phyloP scores from a whole-genome alignment of 108 stramenopile genomes.

The Nitzschia inconspicua region DNA sequence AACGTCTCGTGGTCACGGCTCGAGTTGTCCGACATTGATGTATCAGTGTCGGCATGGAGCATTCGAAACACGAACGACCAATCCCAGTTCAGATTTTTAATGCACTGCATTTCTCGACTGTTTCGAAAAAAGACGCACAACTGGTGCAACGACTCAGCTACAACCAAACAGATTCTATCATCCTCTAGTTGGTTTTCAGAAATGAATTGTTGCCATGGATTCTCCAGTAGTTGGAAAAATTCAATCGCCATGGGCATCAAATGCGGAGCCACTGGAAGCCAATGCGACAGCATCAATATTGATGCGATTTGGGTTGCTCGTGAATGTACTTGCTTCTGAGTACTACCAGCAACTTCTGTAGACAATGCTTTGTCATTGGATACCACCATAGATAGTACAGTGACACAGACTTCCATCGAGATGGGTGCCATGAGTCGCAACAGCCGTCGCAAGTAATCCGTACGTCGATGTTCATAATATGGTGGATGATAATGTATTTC shows the following conservation, averaged over 20 bases:
- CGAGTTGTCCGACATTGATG: conserved; percentile 1
- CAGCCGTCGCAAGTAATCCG: conserved; percentile 68
- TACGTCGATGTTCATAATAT: conserved; percentile 23
- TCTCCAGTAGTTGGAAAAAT: conserved; percentile 32
- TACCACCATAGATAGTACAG: conserved; percentile 29
- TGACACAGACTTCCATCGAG: conserved; percentile 68
- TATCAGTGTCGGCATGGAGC: conserved; percentile 21
- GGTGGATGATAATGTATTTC: background rate
- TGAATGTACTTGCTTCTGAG: no score
- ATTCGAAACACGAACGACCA: conserved; percentile 67
- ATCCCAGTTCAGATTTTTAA: conserved; percentile 58
- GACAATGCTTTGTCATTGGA: background rate
- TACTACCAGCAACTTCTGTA: no score
- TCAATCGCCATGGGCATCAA: conserved; percentile 64
- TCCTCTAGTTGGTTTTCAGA: background rate
- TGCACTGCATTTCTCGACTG: conserved; percentile 30
- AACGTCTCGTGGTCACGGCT: background rate
- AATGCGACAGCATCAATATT: conserved; percentile 59
- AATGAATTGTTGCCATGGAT: conserved; percentile 10
- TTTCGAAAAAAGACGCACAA: conserved; percentile 24
- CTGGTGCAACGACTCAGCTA: conserved; percentile 35
- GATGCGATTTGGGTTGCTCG: conserved; percentile 1
- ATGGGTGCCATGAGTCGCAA: conserved; percentile 67
- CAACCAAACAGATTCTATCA: conserved; percentile 16
- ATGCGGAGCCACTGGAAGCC: conserved; percentile 82